A percentile compares a stretch with the other conserved stretches of the same genome.
Evolutionary conservation across 108 stramenopile species (phyloP).

Genomic region (Hondaea fermentalgiana): DNA sequence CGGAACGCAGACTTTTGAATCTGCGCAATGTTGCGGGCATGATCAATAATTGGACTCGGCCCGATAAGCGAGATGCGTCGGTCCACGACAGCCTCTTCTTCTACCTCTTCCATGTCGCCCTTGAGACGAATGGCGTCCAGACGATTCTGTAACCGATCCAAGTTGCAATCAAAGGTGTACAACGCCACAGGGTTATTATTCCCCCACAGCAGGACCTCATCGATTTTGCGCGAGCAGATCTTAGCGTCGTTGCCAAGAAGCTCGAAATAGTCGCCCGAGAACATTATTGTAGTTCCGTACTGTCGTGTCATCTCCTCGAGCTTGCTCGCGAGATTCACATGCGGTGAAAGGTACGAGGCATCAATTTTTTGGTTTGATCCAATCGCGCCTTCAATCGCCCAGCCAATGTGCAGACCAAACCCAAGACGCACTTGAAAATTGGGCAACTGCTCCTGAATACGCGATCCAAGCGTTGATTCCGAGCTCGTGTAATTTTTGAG

Average conservation of each 20-base stretch:
- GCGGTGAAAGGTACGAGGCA: conserved; percentile 62
- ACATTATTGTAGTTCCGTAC: conserved; percentile 52
- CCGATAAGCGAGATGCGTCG: neutral
- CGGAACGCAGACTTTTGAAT: neutral
- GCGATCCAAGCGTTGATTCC: neutral
- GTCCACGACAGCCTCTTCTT: neutral
- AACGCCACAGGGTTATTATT: neutral
- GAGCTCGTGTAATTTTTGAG: neutral
- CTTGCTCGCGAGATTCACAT: conserved; percentile 56
- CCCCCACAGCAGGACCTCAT: neutral
- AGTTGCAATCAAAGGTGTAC: neutral
- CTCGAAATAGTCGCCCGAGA: conserved; percentile 53
- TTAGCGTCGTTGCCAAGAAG: conserved; percentile 28
- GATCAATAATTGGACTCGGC: conserved; percentile 1
- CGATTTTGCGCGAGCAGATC: neutral
- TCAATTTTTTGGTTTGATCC: conserved; percentile 63
- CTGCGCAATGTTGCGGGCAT: neutral
- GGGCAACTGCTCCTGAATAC: neutral
- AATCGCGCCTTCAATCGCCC: conserved; percentile 70
- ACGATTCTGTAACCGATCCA: neutral
- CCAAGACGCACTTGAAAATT: conserved; percentile 56
- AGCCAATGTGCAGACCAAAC: conserved; percentile 62
- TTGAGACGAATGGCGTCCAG: neutral
- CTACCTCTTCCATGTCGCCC: neutral
- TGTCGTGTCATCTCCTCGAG: conserved; percentile 58